phyloP scores from a whole-genome alignment of 176 grass and related monocot genomes.

The Guadua angustifolia region DNA sequence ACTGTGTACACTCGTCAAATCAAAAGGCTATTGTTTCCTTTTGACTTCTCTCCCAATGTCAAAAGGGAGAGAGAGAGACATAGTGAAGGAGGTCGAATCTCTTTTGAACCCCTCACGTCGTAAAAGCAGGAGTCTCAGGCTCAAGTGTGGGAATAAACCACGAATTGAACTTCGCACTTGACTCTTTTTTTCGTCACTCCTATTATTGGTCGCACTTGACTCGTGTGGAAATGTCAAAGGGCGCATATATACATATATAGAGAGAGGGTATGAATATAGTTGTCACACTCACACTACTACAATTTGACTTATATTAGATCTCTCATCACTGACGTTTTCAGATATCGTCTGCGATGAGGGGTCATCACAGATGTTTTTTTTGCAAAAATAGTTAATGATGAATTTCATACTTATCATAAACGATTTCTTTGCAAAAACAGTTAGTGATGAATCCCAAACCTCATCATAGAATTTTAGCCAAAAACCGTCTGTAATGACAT shows the following conservation, averaged over 20 bases:
- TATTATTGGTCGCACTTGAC: constrained; percentile 34
- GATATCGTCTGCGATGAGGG: too few species aligned
- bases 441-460: too few species aligned
- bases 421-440: too few species aligned
- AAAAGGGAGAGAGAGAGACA: constrained; percentile 15
- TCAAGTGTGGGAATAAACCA: constrained; percentile 9
- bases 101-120: constrained; percentile 26
- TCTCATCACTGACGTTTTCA: too few species aligned
- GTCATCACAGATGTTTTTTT: too few species aligned
- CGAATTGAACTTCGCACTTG: constrained; percentile 5
- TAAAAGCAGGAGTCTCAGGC: constrained; percentile 2
- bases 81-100: constrained; percentile 28
- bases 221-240: constrained; percentile 52
- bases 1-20: constrained; percentile 35
- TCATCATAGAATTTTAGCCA: too few species aligned
- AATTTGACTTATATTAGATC: too few species aligned
- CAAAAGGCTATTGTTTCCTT: constrained; percentile 12
- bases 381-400: too few species aligned
- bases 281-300: too few species aligned
- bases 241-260: neutral
- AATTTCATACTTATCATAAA: too few species aligned
- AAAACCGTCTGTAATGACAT: too few species aligned
- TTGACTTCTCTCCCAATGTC: constrained; percentile 50
- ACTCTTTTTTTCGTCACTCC: neutral
- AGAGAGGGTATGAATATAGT: too few species aligned